Evolutionary conservation across 83 land plant species (phyloP), one percentile per base, ranked within the genome.

Genomic region (Picea abies): DNA sequence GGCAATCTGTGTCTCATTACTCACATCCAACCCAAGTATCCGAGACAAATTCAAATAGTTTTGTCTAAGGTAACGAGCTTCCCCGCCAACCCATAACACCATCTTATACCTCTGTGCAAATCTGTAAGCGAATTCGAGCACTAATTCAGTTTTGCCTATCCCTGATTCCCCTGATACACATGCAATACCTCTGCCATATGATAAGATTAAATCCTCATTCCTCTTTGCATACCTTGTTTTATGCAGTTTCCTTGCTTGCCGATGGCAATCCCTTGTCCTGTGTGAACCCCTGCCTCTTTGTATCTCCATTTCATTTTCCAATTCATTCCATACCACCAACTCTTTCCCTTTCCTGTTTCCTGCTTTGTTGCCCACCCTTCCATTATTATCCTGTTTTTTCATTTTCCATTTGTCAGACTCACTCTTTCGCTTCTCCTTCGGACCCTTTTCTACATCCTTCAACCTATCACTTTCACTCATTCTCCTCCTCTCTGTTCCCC

Each of bases 1-100:
- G 60, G 65, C 81, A 35, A 79, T 44, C 12, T 60, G 82, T n/a
- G 80, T 89, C 73, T 91, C 95, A 47, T 88, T 64, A 77, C 93
- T 88, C 65, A 92, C 89, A 80, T 95, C 92, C 76, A 95, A 83
- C 20, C 88, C 96, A 79, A 96, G 80, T 67, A 92, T 84, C 5
- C 82, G 81, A 72, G 91, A 88, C 77, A 95, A 84, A 58, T 89
- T 93, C 63, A 95, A 79, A 80, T 88, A 95, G 67, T 93, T 95
- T 72, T 96, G 99, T 22, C 97, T 86, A 15, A 96, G 86, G 81
- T 92, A 96, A 47, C 97, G 85, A 35, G 87, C 84, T 86, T 93
- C 97, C 41, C 99, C 99, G 22, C 94, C 94, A 1, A 95, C 86
- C 99, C 99, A 96, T 25, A 96, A 79, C 25, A 96, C 96, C 95